Percentiles rank a stretch among this genome's conserved stretches.
These are phyloP conservation scores for Aspergillus bridgeri DNA, from an alignment of 495 filamentous ascomycete species.

Conservation along the genomic window DNA sequence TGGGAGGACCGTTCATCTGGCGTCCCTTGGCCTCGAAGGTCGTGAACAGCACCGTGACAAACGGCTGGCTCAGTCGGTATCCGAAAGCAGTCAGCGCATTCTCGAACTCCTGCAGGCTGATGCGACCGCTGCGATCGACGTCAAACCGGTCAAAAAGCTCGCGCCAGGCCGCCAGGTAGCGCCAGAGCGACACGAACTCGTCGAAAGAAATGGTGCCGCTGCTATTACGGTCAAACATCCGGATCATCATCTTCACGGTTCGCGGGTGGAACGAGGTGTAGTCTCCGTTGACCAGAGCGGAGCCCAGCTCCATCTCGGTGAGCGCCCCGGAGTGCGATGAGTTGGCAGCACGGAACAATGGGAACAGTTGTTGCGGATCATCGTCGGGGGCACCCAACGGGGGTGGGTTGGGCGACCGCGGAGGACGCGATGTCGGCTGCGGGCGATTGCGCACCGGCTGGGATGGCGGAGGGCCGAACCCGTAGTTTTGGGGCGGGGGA, in stretches of 20 bases:
- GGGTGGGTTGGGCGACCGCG: conserved; percentile 53
- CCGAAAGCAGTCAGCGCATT: conserved; percentile 93
- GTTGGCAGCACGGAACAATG: conserved; percentile 89
- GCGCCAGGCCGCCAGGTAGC: conserved; percentile 90
- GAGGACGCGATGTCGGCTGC: conserved; percentile 58
- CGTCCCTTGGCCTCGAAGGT: conserved; percentile 55
- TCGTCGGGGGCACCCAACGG: conserved; percentile 62
- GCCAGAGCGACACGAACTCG: conserved; percentile 93
- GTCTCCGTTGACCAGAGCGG: conserved; percentile 94
- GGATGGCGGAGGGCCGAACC: conserved; percentile 52
- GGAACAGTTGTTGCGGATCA: conserved; percentile 60
- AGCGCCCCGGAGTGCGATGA: conserved; percentile 76
- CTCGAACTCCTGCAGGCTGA: conserved; percentile 80
- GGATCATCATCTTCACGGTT: conserved; percentile 97
- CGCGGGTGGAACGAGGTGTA: conserved; percentile 93
- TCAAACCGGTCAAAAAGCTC: conserved; percentile 95
- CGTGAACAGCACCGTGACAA: conserved; percentile 75
- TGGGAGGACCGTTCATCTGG: conserved; percentile 24
- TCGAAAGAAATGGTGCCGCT: conserved; percentile 88
- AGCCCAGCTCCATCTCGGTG: conserved; percentile 81
- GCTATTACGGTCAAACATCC: conserved; percentile 91
- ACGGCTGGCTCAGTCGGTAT: conserved; percentile 79
- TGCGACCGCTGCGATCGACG: conserved; percentile 79
- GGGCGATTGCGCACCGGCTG: conserved; percentile 46
- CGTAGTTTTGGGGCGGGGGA: conserved; percentile 59